These are phyloP conservation scores for Acer yangbiense DNA, from an alignment of 345 rosid species.

Conservation along the genomic window DNA sequence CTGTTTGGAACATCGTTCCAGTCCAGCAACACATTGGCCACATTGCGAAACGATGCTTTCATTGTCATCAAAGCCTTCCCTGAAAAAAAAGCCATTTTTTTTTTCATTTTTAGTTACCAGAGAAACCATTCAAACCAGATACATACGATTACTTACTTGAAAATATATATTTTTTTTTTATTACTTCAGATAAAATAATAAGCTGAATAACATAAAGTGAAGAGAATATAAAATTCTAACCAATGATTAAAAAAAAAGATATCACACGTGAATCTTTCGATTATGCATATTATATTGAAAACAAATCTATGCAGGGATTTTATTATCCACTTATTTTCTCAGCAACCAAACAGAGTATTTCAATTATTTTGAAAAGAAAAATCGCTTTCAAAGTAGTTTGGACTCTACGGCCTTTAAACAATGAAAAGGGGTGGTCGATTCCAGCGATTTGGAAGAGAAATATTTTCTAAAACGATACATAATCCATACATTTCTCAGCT, in stretches of 20 bases:
- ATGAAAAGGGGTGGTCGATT: not conserved
- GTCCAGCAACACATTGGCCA: constrained; percentile 69
- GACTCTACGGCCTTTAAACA: not conserved
- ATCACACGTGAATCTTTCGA: no score
- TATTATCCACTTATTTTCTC: not conserved
- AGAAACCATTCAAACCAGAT: not conserved
- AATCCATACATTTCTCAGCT: constrained; percentile 5
- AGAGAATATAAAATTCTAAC: not conserved
- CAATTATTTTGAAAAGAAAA: not conserved
- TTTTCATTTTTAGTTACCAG: not conserved
- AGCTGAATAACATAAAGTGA: no score
- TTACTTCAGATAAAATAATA: not conserved
- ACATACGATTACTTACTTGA: no score
- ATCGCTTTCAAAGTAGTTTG: not conserved
- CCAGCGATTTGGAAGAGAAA: not conserved
- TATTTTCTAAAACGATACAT: not conserved
- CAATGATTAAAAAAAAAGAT: no score
- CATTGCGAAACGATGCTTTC: constrained; percentile 74
- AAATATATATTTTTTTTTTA: no score
- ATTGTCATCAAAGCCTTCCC: constrained; percentile 77
- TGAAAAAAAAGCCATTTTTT: constrained; percentile 28
- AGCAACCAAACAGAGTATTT: not conserved
- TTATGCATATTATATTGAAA: no score
- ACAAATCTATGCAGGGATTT: not conserved
- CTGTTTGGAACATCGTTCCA: constrained; percentile 68